Percentiles rank a stretch among this genome's conserved stretches.
These are phyloP conservation scores for Penicillium crustosum DNA, from an alignment of 2,329 filamentous ascomycete species.

Conservation along the genomic window DNA sequence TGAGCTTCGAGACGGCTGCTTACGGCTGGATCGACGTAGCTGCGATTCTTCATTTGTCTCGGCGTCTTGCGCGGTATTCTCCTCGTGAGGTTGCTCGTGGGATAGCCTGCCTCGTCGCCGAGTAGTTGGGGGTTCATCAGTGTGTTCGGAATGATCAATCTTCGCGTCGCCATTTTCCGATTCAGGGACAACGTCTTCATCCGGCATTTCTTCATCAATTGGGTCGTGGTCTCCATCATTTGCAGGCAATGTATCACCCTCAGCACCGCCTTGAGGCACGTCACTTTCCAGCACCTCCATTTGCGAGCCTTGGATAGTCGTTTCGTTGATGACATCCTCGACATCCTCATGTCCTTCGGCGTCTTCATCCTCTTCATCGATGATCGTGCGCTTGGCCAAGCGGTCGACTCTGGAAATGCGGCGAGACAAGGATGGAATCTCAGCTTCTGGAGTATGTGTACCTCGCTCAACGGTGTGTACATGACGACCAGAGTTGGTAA, in stretches of 20 bases:
- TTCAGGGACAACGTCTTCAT: conserved; percentile 43
- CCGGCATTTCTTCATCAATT: conserved; percentile 38
- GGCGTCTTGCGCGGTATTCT: conserved; percentile 31
- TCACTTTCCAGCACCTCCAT: conserved; percentile 47
- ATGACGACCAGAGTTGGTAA: conserved; percentile 61
- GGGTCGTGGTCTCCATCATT: conserved; percentile 24
- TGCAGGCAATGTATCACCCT: conserved; percentile 29
- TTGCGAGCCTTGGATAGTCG: conserved; percentile 41
- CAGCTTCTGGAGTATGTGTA: conserved; percentile 53
- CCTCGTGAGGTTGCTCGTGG: conserved; percentile 27
- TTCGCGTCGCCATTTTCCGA: conserved; percentile 42
- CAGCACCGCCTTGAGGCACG: conserved; percentile 31
- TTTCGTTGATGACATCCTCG: conserved; percentile 43
- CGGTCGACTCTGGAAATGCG: conserved; percentile 38
- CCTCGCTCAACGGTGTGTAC: conserved; percentile 54
- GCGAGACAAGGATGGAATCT: conserved; percentile 20
- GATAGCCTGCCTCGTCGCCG: conserved; percentile 43
- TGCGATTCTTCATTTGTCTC: conserved; percentile 34
- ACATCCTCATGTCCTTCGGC: conserved; percentile 24
- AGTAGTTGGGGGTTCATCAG: conserved; percentile 56
- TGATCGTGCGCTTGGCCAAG: conserved; percentile 41
- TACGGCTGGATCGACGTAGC: conserved; percentile 42
- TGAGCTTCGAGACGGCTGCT: conserved; percentile 43
- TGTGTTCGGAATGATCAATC: conserved; percentile 42
- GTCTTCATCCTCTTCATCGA: conserved; percentile 31